Percentiles rank a stretch among this genome's conserved stretches.
phyloP scores from a whole-genome alignment of 495 filamentous ascomycete species.

The Lindgomyces ingoldianus region DNA sequence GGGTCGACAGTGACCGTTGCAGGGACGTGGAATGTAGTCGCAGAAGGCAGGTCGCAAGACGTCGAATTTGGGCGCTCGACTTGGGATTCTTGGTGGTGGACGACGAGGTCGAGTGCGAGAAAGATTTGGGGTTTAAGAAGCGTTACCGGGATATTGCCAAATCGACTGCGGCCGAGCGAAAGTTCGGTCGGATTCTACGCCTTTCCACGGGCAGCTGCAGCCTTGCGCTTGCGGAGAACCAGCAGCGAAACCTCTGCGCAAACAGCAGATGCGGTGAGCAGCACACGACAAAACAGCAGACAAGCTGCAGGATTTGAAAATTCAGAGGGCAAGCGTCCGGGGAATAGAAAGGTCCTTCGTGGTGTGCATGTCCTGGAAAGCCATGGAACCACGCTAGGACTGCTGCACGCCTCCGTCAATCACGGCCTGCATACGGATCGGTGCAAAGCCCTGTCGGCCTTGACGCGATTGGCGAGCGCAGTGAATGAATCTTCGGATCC shows the following conservation, averaged over 20 bases:
- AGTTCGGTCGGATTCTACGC: conserved; percentile 29
- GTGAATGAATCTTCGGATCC: background rate
- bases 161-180: conserved; percentile 26
- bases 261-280: too few species aligned
- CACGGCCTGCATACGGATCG: background rate
- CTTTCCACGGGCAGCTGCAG: conserved; percentile 32
- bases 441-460: too few species aligned
- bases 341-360: background rate
- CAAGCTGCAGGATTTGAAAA: too few species aligned
- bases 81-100: background rate
- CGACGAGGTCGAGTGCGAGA: conserved; percentile 10
- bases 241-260: background rate
- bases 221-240: conserved; percentile 10
- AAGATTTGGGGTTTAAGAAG: conserved; percentile 14
- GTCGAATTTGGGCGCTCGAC: background rate
- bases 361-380: background rate
- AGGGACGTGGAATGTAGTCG: background rate
- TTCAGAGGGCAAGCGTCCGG: background rate
- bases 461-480: conserved; percentile 17
- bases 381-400: conserved; percentile 16
- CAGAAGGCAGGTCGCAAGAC: background rate
- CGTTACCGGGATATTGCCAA: conserved; percentile 27
- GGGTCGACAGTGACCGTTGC: background rate
- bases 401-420: conserved; percentile 1
- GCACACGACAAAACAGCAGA: too few species aligned